Base-by-base conservation (phyloP, 2,329 filamentous ascomycete species). In the Pseudogymnoascus sp. region DNA sequence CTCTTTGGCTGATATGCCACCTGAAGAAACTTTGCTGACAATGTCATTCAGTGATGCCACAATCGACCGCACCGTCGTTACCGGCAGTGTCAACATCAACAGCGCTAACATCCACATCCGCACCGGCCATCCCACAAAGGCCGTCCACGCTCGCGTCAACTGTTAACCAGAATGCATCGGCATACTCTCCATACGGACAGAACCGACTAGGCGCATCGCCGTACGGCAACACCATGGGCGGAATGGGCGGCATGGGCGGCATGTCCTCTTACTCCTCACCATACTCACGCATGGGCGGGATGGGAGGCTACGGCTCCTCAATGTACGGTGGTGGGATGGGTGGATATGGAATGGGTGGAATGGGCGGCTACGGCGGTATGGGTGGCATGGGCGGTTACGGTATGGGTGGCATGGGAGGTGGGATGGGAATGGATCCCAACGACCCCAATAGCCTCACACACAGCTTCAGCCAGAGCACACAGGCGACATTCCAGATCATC, bases 401-500 rank as follows among this genome's bases (percentile, higher is more conserved):
- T 21, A 79, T 78, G 74, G 75, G 71, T 15, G 75, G 76, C 19
- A 65, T 66, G 65, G 70, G 69, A 44, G 67, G 68, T 11, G 63
- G 63, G 17, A 69, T 71, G n/a, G 71, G 75, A 65, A 66, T 67
- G 62, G 86, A 90, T 73, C 89, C 90, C 28, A 96, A 96, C 74
- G 91, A 96, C 74, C 90, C 91, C 28, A 91, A 95, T 75, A 97
- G 92, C 77, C 80, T 99, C 74, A 97, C 93, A n/a, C 90, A 96
- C 74, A 89, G 90, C 62, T 97, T 97, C 80, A 91, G 87, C 74
- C 93, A 96, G 76, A 95, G 90, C 79, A 99, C 96, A 0, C 90
- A 95, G 71, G 91, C 93, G 10, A 99, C 95, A 0, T 99, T 99
- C 74, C 95, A 97, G 80, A 91, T 99, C 83, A 91, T 99, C 61